Base-by-base conservation (phyloP, 345 rosid genomes). In the Eutrema heterophyllum region DNA sequence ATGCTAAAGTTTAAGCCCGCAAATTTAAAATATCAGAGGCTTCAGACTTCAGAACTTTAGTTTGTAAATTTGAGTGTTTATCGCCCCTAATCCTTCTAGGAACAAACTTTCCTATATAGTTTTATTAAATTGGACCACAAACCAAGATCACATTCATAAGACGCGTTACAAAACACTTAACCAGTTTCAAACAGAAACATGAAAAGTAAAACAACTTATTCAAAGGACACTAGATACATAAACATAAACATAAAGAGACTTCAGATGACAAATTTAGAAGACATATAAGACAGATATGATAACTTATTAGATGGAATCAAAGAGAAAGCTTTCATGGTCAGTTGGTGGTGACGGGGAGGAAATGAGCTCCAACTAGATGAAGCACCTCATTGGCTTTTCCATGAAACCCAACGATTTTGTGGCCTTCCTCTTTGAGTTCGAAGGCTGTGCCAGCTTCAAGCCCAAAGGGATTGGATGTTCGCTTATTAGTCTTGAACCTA, bases 381-480 rank as follows among this genome's bases (percentile, higher is more conserved):
- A 55, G 60, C 24, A n/a, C 3, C 40, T 55, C 60, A 32, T n/a
- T 55, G 26, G 40, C 60, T 55, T 55, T 55, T 36, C 46, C 80
- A 54, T 76, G 79, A 54, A 76, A 76, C 24, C 79, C 79, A 12
- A 69, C 70, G 24, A 76, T 69, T 39, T 75, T 75, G 24, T 69
- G 33, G 33, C 67, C 58, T 45, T 62, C 73, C 41, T 43, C 55
- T 35, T 61, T 16, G 9, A 63, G 15, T 44, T 2, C 16, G 10
- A 76, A 76, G 1, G 18, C 0, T 36, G 40, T 48, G 7, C 76
- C 71, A 27, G 64, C 70, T 54, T 62, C 65, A 62, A 70, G 52
- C 7, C 80, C 80, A 53, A 52, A 70, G 7, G 80, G 80, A 15
- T 11, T 4, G 18, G 70, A 76, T 38, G 75, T 76, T 70, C 16